Conservation (phyloP, 495 filamentous ascomycete species). For the Tuber aestivum region DNA sequence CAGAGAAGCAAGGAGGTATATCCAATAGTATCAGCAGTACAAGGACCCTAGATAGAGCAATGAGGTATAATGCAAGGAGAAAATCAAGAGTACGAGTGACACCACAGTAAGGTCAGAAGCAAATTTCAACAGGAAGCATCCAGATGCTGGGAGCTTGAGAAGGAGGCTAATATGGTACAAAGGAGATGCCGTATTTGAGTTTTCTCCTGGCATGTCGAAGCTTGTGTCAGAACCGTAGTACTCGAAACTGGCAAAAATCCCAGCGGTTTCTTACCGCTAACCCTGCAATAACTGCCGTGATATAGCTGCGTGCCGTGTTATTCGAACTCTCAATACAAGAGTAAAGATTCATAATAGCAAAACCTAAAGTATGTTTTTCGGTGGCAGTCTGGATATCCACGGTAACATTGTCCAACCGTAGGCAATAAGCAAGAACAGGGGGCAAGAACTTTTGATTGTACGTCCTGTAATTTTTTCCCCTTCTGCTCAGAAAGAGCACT, state of each 20-base stretch:
- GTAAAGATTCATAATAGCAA: slow-evolving; percentile 36
- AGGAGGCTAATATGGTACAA: slow-evolving; percentile 59
- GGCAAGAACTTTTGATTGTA: slow-evolving; percentile 39
- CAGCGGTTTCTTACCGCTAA: slow-evolving; percentile 27
- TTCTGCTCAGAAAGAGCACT: slow-evolving; percentile 1
- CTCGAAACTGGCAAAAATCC: slow-evolving; percentile 42
- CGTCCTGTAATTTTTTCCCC: slow-evolving; percentile 12
- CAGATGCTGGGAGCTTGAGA: slow-evolving; percentile 46
- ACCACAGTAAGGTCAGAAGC: too few relatives aligned
- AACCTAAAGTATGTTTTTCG: slow-evolving; percentile 33
- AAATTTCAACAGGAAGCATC: slow-evolving; percentile 27
- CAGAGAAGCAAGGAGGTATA: too few relatives aligned
- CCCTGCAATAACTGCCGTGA: slow-evolving; percentile 24
- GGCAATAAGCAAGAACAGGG: slow-evolving; percentile 31
- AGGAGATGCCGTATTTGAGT: slow-evolving; percentile 68
- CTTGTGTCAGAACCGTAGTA: slow-evolving; percentile 61
- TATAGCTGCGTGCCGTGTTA: slow-evolving; percentile 24
- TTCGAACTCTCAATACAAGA: slow-evolving; percentile 24
- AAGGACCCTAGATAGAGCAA: too few relatives aligned
- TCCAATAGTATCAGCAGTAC: too few relatives aligned
- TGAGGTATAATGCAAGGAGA: too few relatives aligned
- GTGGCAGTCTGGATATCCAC: slow-evolving; percentile 29
- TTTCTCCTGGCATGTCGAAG: slow-evolving; percentile 67
- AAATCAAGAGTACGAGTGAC: too few relatives aligned
- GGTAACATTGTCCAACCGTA: slow-evolving; percentile 17